These are phyloP conservation scores for Agaricus subrufescens DNA, from an alignment of 768 basidiomycete species.

Conservation along the genomic window DNA sequence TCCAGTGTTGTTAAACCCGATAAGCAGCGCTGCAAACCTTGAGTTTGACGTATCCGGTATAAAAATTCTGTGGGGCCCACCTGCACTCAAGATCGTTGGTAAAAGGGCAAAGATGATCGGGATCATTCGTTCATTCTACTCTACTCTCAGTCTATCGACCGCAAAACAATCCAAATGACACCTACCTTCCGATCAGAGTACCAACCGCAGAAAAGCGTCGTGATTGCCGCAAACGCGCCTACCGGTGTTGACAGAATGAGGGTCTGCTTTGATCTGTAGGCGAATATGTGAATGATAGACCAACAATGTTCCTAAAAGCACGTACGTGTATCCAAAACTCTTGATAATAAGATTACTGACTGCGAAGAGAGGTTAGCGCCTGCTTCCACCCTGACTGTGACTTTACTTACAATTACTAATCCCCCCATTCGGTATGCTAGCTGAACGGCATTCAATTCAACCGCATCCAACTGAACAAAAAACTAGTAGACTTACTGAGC, in stretches of 20 bases:
- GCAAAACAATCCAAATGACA: neutral
- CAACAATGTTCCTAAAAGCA: neutral
- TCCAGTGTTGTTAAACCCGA: conserved; percentile 45
- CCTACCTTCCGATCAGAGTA: conserved; percentile 59
- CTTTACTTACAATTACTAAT: conserved; percentile 51
- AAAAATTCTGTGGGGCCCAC: conserved; percentile 17
- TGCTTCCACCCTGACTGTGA: neutral
- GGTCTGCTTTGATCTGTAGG: conserved; percentile 48
- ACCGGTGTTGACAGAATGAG: conserved; percentile 55
- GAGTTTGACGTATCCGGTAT: too few relatives aligned
- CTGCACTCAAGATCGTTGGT: conserved; percentile 55
- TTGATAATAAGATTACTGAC: conserved; percentile 62
- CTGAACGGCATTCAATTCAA: conserved; percentile 23
- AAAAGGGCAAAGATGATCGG: conserved; percentile 55
- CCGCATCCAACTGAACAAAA: conserved; percentile 6
- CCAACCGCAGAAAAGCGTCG: conserved; percentile 52
- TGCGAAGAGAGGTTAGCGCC: conserved; percentile 14
- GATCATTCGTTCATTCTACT: conserved; percentile 52
- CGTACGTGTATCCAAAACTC: conserved; percentile 60
- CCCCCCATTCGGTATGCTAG: conserved; percentile 62
- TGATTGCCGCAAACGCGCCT: conserved; percentile 45
- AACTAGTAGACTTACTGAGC: conserved; percentile 37
- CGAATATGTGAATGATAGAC: neutral
- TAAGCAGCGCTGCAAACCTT: conserved; percentile 35
- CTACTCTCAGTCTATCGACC: neutral